A percentile compares a stretch with the other conserved stretches of the same genome.
These are phyloP conservation scores for Reticulomyxa filosa DNA, from an alignment of 78 protist species.

Conservation along the genomic window DNA sequence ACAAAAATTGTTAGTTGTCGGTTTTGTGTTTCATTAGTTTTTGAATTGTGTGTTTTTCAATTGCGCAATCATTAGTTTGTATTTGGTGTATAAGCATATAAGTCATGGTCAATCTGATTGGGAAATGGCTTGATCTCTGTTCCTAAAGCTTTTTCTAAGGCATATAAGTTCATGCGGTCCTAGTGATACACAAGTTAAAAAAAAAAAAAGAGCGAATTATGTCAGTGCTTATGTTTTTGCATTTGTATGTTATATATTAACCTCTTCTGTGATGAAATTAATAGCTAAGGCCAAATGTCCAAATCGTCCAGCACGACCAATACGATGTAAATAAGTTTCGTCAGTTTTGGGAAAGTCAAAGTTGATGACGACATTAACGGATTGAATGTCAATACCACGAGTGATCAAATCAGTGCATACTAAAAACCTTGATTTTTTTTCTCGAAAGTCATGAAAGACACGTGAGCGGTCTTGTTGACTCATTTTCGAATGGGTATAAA, in stretches of 20 bases:
- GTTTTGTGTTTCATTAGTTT: too few relatives aligned
- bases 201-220: too few relatives aligned
- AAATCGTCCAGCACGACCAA: conserved; percentile 93
- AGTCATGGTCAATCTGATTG: not conserved
- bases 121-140: conserved; percentile 93
- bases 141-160: conserved; percentile 81
- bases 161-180: conserved; percentile 64
- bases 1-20: too few relatives aligned
- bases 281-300: conserved; percentile 94
- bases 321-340: conserved; percentile 92
- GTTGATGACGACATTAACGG: conserved; percentile 97
- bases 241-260: too few relatives aligned
- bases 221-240: too few relatives aligned
- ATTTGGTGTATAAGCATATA: too few relatives aligned
- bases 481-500: conserved; percentile 94
- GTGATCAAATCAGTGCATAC: conserved; percentile 60
- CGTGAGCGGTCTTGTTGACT: conserved; percentile 77
- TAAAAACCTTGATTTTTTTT: conserved; percentile 81
- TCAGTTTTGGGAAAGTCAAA: conserved; percentile 84
- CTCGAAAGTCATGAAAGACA: conserved; percentile 92
- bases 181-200: too few relatives aligned
- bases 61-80: too few relatives aligned
- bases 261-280: conserved; percentile 87
- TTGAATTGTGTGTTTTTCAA: too few relatives aligned
- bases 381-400: conserved; percentile 75